These are phyloP conservation scores for Phialophora chinensis DNA, from an alignment of 2,329 filamentous ascomycete species.

Conservation along the genomic window DNA sequence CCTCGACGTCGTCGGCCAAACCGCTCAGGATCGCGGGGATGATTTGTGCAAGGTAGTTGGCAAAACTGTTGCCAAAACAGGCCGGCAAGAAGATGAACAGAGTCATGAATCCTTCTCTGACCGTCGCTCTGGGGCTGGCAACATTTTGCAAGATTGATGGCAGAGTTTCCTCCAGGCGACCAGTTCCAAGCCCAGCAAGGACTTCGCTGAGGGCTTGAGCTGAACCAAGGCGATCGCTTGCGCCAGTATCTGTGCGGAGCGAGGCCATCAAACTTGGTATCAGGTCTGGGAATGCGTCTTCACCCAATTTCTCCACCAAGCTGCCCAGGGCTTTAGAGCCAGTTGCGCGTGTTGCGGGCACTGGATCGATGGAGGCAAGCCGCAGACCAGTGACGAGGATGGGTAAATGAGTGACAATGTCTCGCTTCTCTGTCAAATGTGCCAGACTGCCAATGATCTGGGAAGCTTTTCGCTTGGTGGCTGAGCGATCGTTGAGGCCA, in stretches of 20 bases:
- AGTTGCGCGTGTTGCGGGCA: constrained; percentile 93
- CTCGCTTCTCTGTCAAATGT: constrained; percentile 94
- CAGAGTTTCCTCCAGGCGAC: constrained; percentile 90
- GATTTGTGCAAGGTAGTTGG: constrained; percentile 91
- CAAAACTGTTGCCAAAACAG: constrained; percentile 98
- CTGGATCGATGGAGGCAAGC: constrained; percentile 87
- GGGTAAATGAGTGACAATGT: constrained; percentile 86
- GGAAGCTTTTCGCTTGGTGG: constrained; percentile 92
- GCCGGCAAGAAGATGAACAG: constrained; percentile 98
- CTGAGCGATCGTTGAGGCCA: constrained; percentile 86
- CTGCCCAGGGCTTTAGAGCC: constrained; percentile 95
- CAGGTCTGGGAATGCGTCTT: constrained; percentile 94
- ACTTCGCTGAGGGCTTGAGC: constrained; percentile 97
- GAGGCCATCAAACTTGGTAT: constrained; percentile 98
- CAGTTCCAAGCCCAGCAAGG: constrained; percentile 89
- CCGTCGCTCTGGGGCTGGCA: constrained; percentile 83
- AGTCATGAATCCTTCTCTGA: constrained; percentile 99
- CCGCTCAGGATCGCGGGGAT: constrained; percentile 94
- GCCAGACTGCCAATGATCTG: constrained; percentile 98
- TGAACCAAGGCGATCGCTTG: constrained; percentile 92
- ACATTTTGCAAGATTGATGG: constrained; percentile 97
- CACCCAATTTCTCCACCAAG: constrained; percentile 95
- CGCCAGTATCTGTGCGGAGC: constrained; percentile 94
- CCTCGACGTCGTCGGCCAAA: constrained; percentile 93
- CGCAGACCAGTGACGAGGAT: constrained; percentile 91